Percentiles rank a stretch among this genome's conserved stretches.
Conservation (phyloP, 176 grass and related monocot species). For the Carex parvula region DNA sequence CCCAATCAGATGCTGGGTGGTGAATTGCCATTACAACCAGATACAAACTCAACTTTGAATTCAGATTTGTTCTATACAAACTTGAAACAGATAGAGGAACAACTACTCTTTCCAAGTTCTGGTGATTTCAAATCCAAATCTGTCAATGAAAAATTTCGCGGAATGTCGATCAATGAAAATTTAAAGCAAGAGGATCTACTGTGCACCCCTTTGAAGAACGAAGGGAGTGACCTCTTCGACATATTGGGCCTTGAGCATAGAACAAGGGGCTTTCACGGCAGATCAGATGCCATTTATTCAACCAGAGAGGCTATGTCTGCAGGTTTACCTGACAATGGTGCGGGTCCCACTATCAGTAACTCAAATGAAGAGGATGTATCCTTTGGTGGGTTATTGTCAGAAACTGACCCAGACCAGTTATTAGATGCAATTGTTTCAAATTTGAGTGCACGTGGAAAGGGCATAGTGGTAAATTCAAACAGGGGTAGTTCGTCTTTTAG, state of each 20-base stretch:
- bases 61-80: constrained; percentile 24
- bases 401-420: constrained; percentile 44
- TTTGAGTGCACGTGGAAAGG: constrained; percentile 33
- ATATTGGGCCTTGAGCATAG: constrained; percentile 36
- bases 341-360: constrained; percentile 13
- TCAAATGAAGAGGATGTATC: constrained; percentile 25
- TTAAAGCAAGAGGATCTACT: constrained; percentile 23
- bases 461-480: neutral
- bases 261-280: constrained; percentile 26
- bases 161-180: constrained; percentile 36
- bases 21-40: constrained; percentile 15
- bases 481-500: neutral
- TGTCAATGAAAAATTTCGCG: constrained; percentile 37
- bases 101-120: constrained; percentile 21
- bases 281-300: neutral
- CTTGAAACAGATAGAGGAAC: constrained; percentile 12
- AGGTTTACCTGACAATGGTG: constrained; percentile 10
- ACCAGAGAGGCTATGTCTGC: constrained; percentile 17
- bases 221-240: constrained; percentile 43
- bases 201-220: constrained; percentile 18
- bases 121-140: constrained; percentile 31
- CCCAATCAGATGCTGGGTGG: constrained; percentile 3
- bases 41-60: constrained; percentile 23
- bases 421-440: constrained; percentile 60
- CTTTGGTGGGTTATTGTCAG: constrained; percentile 37